Evolutionary conservation across 1,284 basidiomycete genomes (phyloP).

Genomic region (Fomitopsis pinicola): DNA sequence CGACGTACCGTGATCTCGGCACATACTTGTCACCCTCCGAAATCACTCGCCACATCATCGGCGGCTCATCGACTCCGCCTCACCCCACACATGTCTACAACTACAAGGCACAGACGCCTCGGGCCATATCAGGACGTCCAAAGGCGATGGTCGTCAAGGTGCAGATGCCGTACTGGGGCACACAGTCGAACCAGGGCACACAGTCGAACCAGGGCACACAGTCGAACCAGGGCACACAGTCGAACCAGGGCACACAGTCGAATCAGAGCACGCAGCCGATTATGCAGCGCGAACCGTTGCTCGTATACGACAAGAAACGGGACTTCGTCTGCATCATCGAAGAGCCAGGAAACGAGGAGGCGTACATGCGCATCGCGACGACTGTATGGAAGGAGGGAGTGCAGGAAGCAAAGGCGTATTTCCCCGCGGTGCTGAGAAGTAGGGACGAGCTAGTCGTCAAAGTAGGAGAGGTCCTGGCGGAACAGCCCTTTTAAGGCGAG

Average conservation of each 20-base stretch:
- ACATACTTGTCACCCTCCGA: constrained; percentile 29
- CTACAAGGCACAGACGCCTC: constrained; percentile 25
- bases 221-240: constrained; percentile 17
- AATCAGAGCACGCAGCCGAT: not conserved
- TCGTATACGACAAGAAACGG: constrained; percentile 49
- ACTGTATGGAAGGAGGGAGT: constrained; percentile 37
- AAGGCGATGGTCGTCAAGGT: constrained; percentile 52
- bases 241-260: no score
- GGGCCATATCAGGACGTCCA: constrained; percentile 11
- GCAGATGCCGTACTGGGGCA: constrained; percentile 34
- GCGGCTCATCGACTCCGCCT: constrained; percentile 22
- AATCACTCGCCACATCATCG: constrained; percentile 28
- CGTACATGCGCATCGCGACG: constrained; percentile 35
- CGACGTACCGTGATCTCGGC: constrained; percentile 30
- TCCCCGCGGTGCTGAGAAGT: constrained; percentile 45
- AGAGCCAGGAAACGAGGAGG: constrained; percentile 29
- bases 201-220: constrained; percentile 17
- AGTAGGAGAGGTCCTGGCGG: constrained; percentile 44
- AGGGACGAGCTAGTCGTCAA: constrained; percentile 46
- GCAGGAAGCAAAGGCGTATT: constrained; percentile 49
- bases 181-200: constrained; percentile 17
- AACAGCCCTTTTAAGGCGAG: constrained; percentile 25
- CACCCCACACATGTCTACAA: constrained; percentile 17
- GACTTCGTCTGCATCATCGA: constrained; percentile 43
- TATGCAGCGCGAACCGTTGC: constrained; percentile 22